Base-by-base conservation (phyloP, 352 stramenopile genomes). In the Phytophthora fragariaefolia region DNA sequence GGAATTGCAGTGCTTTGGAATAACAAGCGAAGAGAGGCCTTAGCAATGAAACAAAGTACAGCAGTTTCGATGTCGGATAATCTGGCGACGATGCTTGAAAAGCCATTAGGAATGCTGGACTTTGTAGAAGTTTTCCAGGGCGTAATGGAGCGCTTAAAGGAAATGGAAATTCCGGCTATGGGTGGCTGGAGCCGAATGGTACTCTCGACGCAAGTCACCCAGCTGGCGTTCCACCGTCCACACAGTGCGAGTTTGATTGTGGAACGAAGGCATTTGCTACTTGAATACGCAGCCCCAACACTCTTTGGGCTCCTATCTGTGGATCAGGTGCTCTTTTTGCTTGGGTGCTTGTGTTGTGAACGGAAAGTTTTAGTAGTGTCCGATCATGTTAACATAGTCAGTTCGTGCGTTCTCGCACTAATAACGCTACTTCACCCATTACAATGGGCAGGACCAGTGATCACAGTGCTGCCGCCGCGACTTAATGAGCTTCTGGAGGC, bases 281-380 rank as follows among this genome's bases (percentile, higher is more conserved):
- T 95, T 3, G 83, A 95, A 51, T 95, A 92, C 34, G 85, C 84
- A 22, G 83, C 84, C 0, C 82, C 87, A 6, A 81, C 78, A 30
- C 74, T 93, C 2, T 93, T 95, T 56, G 82, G 83, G 2, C 49
- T 91, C 32, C 78, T 95, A 2, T 90, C 84, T 1, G 73, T 95
- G 9, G 87, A 95, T 46, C 87, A 93, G 57, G 80, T 95, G 26
- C 69, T 93, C 1, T 91, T 95, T 23, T 71, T 95, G 12, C 63
- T 93, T 10, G 85, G 87, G 0, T 92, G 80, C 54, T 45, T 95
- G 5, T 93, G 87, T 61, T 92, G 82, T 15, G 87, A 95, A 57
- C 71, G 76, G 28, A 93, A 92, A 67, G 80, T 95, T 8, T 74
- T 95, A 38, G 73, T 95, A 15, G 82, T 93, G 5, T 92, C 83